Evolutionary conservation across 148 eudicot species (phyloP), one percentile per base, ranked within the genome.

Genomic region (Spergularia bocconei): DNA sequence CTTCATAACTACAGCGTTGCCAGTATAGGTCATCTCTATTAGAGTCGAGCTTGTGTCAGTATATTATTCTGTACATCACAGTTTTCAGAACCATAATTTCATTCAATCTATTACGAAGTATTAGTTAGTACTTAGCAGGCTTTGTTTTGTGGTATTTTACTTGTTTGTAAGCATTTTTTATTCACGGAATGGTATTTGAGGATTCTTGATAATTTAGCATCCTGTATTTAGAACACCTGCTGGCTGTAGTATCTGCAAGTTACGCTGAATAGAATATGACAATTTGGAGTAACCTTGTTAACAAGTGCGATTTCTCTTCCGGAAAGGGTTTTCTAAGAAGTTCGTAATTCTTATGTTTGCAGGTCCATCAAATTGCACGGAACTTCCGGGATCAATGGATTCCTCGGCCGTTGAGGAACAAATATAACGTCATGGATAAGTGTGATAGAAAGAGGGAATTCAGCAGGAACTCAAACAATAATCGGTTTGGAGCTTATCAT

Each of bases 321-420:
- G 36, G 39, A 20, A 55, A 55, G 59, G 55, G 36, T 29, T 52
- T 16, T 70, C 58, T 69, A 68, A 58, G 63, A 57, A 58, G 51
- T 57, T 75, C 79, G 41, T 33, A 58, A 41, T 57, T 75, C 79
- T 48, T 33, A 78, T 55, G 64, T 50, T 50, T 19, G 51, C 86
- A 92, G 98, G 96, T 95, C 78, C 96, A 95, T 85, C 91, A 90
- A 84, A 95, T 89, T 77, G 96, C 98, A 66, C 86, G 97, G 20
- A 90, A 77, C 77, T 94, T 95, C 69, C 89, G 98, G 23, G 93
- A 92, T 72, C 84, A 78, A 84, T 91, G 93, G 92, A 89, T 95
- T 69, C 97, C 88, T 55, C 75, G 89, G 75, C 73, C 69, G 70
- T 29, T 79, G 44, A 88, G 91, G 67, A 89, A 69, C 72, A 69